Conservation (phyloP, 805 yeast genomes). For the Scheffersomyces ergatensis region DNA sequence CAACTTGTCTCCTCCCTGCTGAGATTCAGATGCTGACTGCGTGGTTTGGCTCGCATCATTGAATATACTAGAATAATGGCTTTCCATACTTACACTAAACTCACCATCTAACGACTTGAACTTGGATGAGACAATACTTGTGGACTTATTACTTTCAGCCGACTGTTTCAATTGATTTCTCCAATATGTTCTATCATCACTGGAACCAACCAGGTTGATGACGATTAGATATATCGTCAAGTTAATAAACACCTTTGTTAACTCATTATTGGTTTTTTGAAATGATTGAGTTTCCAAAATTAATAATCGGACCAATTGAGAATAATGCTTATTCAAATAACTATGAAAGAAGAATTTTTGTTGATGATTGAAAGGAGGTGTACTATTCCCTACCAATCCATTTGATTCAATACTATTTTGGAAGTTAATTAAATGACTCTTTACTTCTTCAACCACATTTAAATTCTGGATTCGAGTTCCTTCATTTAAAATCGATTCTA, state of each 20-base stretch:
- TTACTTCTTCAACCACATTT: slow-evolving; percentile 2
- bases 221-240: slow-evolving; percentile 17
- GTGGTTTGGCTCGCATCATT: slow-evolving; percentile 8
- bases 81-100: slow-evolving; percentile 18
- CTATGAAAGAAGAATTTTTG: slow-evolving; percentile 1
- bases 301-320: slow-evolving; percentile 7
- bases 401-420: background rate
- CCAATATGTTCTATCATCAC: slow-evolving; percentile 22
- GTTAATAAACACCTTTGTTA: slow-evolving; percentile 20
- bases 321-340: slow-evolving; percentile 4
- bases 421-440: background rate
- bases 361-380: background rate
- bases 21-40: background rate
- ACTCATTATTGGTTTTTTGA: slow-evolving; percentile 22
- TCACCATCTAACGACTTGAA: slow-evolving; percentile 1
- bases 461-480: background rate
- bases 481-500: slow-evolving; percentile 1
- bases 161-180: slow-evolving; percentile 7
- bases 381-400: background rate
- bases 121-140: background rate
- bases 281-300: slow-evolving; percentile 11
- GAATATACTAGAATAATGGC: slow-evolving; percentile 27
- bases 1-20: too few relatives aligned
- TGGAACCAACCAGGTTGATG: slow-evolving; percentile 11
- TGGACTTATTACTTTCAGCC: background rate